phyloP scores from a whole-genome alignment of 2,329 filamentous ascomycete genomes.

The Epichloe bromicola region DNA sequence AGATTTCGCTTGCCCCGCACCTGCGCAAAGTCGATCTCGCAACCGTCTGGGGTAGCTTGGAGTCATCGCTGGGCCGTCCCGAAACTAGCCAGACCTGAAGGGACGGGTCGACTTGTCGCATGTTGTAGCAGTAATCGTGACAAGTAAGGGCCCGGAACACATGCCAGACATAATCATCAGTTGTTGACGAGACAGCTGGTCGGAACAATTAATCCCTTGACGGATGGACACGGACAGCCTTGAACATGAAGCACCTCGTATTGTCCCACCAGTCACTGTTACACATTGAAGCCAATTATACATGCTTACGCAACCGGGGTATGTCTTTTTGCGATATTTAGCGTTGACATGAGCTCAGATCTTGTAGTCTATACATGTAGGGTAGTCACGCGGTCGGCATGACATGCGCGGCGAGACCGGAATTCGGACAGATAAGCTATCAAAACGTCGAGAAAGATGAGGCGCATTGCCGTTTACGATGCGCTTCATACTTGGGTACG shows the following conservation, averaged over 20 bases:
- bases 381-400: background rate
- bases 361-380: background rate
- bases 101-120: background rate
- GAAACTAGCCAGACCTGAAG: background rate
- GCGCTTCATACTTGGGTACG: no score
- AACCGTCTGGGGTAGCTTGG: background rate
- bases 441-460: background rate
- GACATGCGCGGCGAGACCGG: background rate
- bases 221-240: no score
- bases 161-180: background rate
- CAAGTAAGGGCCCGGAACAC: background rate
- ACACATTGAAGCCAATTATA: background rate
- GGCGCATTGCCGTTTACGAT: background rate
- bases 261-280: background rate
- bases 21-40: background rate
- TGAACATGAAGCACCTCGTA: no score
- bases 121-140: background rate
- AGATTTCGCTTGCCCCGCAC: background rate
- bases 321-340: background rate
- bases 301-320: background rate
- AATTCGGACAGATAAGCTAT: background rate
- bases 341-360: constrained; percentile 3
- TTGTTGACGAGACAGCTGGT: no score
- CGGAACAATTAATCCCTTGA: no score
- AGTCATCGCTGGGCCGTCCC: background rate